A percentile compares a stretch with the other conserved stretches of the same genome.
Conservation (phyloP, 1,284 basidiomycete genomes). For the Tilletia caries region DNA sequence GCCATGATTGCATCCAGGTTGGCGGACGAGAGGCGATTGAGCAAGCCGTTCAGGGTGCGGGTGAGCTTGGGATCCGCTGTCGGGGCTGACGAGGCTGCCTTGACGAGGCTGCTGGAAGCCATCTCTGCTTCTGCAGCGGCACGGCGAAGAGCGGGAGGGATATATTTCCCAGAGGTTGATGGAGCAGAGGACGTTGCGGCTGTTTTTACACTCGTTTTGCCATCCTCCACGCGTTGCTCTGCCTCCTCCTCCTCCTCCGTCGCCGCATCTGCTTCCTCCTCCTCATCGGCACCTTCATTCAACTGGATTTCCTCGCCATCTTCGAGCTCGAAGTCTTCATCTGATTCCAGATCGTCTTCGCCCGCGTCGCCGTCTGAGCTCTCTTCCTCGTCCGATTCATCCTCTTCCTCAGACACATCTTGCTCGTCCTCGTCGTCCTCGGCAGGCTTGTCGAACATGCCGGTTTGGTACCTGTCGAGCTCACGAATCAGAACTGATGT, state of each 20-base stretch:
- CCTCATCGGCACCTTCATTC: conserved; percentile 18
- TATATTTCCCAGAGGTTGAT: conserved; percentile 54
- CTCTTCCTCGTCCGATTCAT: conserved; percentile 16
- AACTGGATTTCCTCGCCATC: conserved; percentile 15
- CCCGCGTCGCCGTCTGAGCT: conserved; percentile 26
- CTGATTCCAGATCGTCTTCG: conserved; percentile 16
- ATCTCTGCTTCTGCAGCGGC: conserved; percentile 41
- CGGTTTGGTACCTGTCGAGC: conserved; percentile 38
- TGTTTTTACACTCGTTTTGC: not conserved
- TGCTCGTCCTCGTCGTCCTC: conserved; percentile 23
- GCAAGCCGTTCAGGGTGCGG: conserved; percentile 76
- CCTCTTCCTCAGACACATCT: conserved; percentile 15
- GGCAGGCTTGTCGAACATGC: conserved; percentile 28
- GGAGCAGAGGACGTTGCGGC: not conserved
- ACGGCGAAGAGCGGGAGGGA: conserved; percentile 59
- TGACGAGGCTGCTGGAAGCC: conserved; percentile 56
- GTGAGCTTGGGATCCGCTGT: conserved; percentile 64
- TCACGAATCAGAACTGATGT: conserved; percentile 43
- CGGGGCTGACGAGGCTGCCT: conserved; percentile 65
- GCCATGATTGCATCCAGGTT: conserved; percentile 79
- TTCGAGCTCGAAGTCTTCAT: conserved; percentile 15
- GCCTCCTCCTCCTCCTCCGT: not conserved
- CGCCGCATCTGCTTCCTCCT: conserved; percentile 13
- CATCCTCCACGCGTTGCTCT: not conserved
- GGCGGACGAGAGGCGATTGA: conserved; percentile 83